A percentile compares a stretch with the other conserved stretches of the same genome.
phyloP scores from a whole-genome alignment of 225 moss, liverwort and hornwort genomes.

The Marchantia polymorpha region DNA sequence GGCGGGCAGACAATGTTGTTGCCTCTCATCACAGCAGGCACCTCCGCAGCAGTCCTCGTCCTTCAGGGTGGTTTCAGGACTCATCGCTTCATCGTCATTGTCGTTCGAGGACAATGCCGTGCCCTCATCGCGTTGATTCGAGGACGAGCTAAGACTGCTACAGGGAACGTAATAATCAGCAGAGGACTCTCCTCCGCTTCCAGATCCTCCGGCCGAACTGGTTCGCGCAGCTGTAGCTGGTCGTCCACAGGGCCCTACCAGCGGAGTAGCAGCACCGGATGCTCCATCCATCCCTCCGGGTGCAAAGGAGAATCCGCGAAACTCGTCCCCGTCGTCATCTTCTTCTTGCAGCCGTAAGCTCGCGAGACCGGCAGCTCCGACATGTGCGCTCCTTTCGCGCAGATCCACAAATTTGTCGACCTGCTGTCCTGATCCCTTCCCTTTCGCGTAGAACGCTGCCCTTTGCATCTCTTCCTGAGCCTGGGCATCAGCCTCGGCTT shows the following conservation, averaged over 20 bases:
- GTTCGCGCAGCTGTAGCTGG: neutral
- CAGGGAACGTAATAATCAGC: conserved; percentile 20
- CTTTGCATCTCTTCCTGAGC: conserved; percentile 3
- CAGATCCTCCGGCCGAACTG: conserved; percentile 14
- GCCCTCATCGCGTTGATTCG: conserved; percentile 18
- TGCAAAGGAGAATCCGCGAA: conserved; percentile 26
- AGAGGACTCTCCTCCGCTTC: conserved; percentile 9
- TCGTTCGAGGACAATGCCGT: conserved; percentile 9
- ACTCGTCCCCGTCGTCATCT: conserved; percentile 17
- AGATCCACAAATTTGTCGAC: conserved; percentile 6
- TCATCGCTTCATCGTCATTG: conserved; percentile 27
- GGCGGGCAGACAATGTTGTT: neutral
- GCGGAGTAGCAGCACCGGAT: conserved; percentile 18
- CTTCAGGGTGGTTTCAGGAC: conserved; percentile 7
- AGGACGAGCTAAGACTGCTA: conserved; percentile 27
- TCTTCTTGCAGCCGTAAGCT: conserved; percentile 1
- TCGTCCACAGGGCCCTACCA: conserved; percentile 26
- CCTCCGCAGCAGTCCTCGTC: neutral
- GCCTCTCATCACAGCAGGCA: neutral
- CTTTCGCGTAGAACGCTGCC: conserved; percentile 3
- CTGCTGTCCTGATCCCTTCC: conserved; percentile 14
- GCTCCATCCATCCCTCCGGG: conserved; percentile 10
- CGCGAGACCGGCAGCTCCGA: neutral
- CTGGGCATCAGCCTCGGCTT: conserved; percentile 9
- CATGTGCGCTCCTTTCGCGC: neutral